Evolutionary conservation across 345 rosid species (phyloP).

Genomic region (Euphorbia tirucalli): DNA sequence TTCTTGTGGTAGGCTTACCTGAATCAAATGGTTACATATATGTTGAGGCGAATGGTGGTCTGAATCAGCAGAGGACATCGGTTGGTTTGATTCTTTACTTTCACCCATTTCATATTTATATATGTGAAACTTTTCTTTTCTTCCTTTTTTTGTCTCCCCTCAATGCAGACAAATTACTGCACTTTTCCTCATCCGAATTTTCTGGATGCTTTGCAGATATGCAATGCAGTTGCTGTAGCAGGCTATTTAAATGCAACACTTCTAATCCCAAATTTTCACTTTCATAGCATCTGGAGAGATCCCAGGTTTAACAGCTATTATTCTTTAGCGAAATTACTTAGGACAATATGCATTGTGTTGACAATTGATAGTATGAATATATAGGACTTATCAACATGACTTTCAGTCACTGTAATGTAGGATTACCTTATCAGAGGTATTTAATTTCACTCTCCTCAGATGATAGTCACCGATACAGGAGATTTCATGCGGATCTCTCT

Average conservation of each 20-base stretch:
- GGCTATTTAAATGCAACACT: conserved; percentile 98
- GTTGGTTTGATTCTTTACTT: conserved; percentile 50
- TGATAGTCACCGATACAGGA: neutral
- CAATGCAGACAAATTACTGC: neutral
- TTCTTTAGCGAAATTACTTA: neutral
- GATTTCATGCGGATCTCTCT: neutral
- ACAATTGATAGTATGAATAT: neutral
- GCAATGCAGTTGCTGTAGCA: conserved; percentile 99
- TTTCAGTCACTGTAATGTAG: neutral
- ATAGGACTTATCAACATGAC: neutral
- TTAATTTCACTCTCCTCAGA: neutral
- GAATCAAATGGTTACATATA: conserved; percentile 93
- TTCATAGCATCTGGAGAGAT: conserved; percentile 97
- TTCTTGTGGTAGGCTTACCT: conserved; percentile 58
- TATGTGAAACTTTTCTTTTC: neutral
- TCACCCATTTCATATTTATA: neutral
- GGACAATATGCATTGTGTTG: neutral
- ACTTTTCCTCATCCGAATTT: conserved; percentile 24
- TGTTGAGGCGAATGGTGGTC: conserved; percentile 97
- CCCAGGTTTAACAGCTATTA: conserved; percentile 62
- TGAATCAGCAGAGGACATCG: conserved; percentile 99
- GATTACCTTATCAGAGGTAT: neutral
- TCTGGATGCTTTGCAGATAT: conserved; percentile 61
- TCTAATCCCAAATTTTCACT: conserved; percentile 89
- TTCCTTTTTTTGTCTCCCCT: neutral